Evolutionary conservation across 2,329 filamentous ascomycete species (phyloP).

Genomic region (Penicillium janthinellum): DNA sequence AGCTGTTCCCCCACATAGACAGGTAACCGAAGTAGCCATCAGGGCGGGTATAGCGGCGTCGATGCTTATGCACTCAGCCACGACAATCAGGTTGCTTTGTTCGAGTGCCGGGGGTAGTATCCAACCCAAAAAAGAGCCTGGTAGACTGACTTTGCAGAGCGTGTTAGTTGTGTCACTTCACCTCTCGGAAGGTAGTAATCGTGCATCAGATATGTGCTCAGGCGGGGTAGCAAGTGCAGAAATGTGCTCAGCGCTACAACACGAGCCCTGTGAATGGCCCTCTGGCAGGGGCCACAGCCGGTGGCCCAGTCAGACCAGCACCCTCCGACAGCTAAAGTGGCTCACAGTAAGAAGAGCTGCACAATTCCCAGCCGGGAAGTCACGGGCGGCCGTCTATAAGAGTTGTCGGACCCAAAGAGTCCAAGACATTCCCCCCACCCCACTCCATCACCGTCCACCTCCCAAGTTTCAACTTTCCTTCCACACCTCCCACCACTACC

Average conservation of each 20-base stretch:
- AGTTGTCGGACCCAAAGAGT: background rate
- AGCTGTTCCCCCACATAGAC: conserved; percentile 32
- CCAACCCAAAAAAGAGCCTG: background rate
- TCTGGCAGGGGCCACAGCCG: background rate
- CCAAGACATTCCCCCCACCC: conserved; percentile 6
- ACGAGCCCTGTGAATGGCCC: conserved; percentile 1
- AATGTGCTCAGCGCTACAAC: conserved; percentile 25
- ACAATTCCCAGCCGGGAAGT: conserved; percentile 16
- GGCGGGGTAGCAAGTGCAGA: conserved; percentile 27
- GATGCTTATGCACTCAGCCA: background rate
- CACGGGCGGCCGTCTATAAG: conserved; percentile 29
- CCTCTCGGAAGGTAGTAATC: background rate
- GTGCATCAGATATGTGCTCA: conserved; percentile 27
- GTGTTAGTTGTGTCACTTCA: background rate
- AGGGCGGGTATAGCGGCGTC: background rate
- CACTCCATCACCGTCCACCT: background rate
- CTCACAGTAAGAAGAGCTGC: background rate
- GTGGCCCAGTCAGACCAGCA: background rate
- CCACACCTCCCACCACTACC: conserved; percentile 5
- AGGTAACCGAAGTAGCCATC: conserved; percentile 28
- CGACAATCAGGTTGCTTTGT: background rate
- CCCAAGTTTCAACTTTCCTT: background rate
- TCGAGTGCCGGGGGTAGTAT: background rate
- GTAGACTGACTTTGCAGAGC: background rate
- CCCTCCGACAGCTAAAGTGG: no score